Evolutionary conservation across 2,329 filamentous ascomycete genomes (phyloP), one percentile per base, ranked within the genome.

Genomic region (Xylaria sp.): DNA sequence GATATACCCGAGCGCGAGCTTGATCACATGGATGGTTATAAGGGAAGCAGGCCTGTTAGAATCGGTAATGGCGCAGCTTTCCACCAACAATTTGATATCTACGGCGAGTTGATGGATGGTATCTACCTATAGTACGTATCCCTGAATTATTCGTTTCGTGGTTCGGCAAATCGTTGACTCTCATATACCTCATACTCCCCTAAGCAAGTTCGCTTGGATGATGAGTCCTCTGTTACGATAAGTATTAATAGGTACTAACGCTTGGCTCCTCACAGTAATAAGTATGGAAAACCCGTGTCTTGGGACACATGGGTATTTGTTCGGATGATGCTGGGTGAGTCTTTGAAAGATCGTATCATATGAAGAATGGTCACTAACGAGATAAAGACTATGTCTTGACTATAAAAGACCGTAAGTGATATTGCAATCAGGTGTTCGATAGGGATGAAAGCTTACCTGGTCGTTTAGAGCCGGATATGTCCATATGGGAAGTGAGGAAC

Each of bases 401-500:
- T 0, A 88, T 93, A 62, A 86, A 90, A 77, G 80, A 90, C 65
- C 81, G 88, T 84, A 32, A 69, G 64, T 65, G 5, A 53, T 13
- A 4, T n/a, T 2, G 23, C n/a, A 21, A 35, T 48, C 16, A 9
- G 18, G 16, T 21, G 16, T 35, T 29, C 2, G 4, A 35, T 57
- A 1, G 4, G 5, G 23, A 2, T 8, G 29, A 12, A 29, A 13
- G 9, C 61, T 65, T 53, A 63, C 51, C 35, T 62, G 57, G 37
- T 5, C 13, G 21, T 8, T 8, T 55, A 86, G 85, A 90, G 51
- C 88, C 89, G 13, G 92, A 94, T 76, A 93, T 93, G 91, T 93
- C 91, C 2, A 94, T 94, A 74, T 94, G 92, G 92, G 92, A 94
- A 78, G 91, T 93, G 5, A 87, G 92, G 50, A 92, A 92, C 72